Base-by-base conservation (phyloP, 345 rosid genomes). In the Brassica incana region DNA sequence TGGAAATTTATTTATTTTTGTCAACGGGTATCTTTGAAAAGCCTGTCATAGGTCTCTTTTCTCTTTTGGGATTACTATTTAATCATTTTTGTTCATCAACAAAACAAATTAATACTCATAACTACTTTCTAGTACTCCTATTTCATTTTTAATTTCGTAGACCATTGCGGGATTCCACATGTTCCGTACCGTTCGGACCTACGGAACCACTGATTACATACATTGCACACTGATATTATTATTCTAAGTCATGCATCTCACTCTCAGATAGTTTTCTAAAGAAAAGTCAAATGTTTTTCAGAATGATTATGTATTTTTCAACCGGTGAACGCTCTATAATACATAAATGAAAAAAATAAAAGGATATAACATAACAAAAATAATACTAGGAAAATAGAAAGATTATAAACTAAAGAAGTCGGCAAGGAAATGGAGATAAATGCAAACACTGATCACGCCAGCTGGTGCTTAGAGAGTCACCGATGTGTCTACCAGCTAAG, bases 401-500 rank as follows among this genome's bases (percentile, higher is more conserved):
- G 43, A 36, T 7, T 5, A 2, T 9, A 36, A 66, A 16, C 14
- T 48, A 48, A 50, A 64, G 20, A 30, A 65, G 68, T 5, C 18
- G 18, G 58, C 58, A n/a, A 33, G 0, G 29, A 70, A 56, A 56
- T 33, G 15, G 72, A 27, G 6, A 70, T 65, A 56, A 30, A 40
- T 65, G 58, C 48, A 38, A 15, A 63, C 61, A 40, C 56, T 65
- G 80, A 65, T 64, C 56, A 75, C 61, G 77, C 80, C 73, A 80
- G 69, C 76, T 70, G 68, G 36, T 43, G 56, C 67, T 80, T 64
- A 64, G 71, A n/a, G n/a, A 48, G 15, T 36, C 56, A 15, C 40
- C 40, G 50, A 11, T 69, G 71, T 5, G 54, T 27, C 33, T 75
- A 72, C 83, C 83, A 80, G 73, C 80, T 75, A 75, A 80, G 76